Evolutionary conservation across 768 basidiomycete genomes (phyloP), one percentile per base, ranked within the genome.

Genomic region (Tricholoma saponaceum): DNA sequence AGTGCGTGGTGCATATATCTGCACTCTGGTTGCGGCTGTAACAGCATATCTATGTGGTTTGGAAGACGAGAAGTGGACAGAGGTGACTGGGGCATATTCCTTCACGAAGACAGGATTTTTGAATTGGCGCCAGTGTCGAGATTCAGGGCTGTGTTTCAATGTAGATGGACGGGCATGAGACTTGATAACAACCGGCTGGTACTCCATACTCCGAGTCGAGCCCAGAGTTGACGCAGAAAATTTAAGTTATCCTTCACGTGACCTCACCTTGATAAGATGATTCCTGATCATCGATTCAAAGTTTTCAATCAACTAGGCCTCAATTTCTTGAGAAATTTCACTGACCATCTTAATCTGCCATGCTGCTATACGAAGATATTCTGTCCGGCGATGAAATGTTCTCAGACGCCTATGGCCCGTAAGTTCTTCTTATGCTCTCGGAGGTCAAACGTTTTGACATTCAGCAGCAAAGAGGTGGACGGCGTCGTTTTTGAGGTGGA

Each of bases 21-120:
- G 92, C 1, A 99, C 86, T 61, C 95, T 80, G 1, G 95, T 90
- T 0, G 93, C 94, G 1, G 95, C 91, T 25, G 95, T 97, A 56
- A 98, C 95, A 23, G 95, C 96, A 78, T 95, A 98, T 67, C 90
- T 80, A 70, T 99, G 94, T 4, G 96, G 96, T 70, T 84, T 87
- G 25, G 89, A 76, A 1, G 85, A 85, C 1, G 92, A 85, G 72
- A 98, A 98, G 69, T 98, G 92, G 30, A 99, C 80, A 14, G 91
- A 92, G 54, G 96, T 98, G 63, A 99, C 87, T 14, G 95, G 94
- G 0, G 94, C 93, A 69, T 96, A 96, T 76, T 98, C 93, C 74
- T 97, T 98, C 70, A 98, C 83, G 71, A 98, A 99, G 0, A 98
- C 90, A 3, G 92, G 92, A 58, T 90, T 81, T 63, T 86, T 92